Conservation (phyloP, 306 rosid species). For the Adenanthera pavonina region DNA sequence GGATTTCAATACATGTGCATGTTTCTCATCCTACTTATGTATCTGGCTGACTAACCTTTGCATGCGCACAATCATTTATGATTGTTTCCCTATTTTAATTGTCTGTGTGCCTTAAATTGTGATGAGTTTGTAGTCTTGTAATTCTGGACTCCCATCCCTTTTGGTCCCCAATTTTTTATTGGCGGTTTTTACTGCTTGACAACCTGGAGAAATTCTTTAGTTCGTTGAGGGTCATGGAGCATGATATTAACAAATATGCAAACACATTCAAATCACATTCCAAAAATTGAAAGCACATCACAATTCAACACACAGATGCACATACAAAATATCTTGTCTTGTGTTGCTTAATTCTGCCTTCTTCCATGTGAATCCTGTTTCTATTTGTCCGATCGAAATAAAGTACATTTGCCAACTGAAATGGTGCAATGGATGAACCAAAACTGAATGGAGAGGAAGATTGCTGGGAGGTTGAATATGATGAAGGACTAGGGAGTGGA, state of each 20-base stretch:
- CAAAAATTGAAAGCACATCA: neutral
- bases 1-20: neutral
- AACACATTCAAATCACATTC: neutral
- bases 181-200: neutral
- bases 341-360: neutral
- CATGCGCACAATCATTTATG: neutral
- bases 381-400: neutral
- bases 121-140: neutral
- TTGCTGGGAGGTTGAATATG: neutral
- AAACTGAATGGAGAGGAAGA: neutral
- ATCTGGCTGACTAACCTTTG: constrained; percentile 23
- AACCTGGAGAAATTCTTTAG: neutral
- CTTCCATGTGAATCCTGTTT: neutral
- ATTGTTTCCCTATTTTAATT: constrained; percentile 7
- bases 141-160: neutral
- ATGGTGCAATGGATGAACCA: neutral
- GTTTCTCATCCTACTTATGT: constrained; percentile 7
- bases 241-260: too few relatives aligned
- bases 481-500: too few relatives aligned
- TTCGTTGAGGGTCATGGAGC: neutral
- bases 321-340: neutral
- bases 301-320: neutral
- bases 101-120: neutral
- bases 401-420: neutral
- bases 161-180: neutral